phyloP scores from a whole-genome alignment of 345 rosid species.

The Salix purpurea region DNA sequence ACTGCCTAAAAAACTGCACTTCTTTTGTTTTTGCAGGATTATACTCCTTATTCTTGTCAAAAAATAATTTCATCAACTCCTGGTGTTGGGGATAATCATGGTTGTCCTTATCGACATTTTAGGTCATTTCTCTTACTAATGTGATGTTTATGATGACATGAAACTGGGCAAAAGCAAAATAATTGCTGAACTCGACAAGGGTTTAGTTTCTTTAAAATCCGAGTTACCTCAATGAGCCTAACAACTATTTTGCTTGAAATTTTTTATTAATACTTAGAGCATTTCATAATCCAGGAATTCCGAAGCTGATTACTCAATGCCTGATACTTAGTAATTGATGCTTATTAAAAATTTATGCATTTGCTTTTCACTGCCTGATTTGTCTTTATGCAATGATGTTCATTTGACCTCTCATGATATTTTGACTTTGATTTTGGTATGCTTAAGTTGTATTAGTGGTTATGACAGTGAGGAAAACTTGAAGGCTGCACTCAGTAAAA shows the following conservation, averaged over 20 bases:
- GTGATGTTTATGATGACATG: not conserved
- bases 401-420: not conserved
- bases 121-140: slow-evolving; percentile 42
- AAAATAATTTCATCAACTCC: slow-evolving; percentile 74
- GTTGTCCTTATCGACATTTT: slow-evolving; percentile 94
- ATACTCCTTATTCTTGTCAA: slow-evolving; percentile 91
- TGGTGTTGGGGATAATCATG: slow-evolving; percentile 84
- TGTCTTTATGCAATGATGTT: not conserved
- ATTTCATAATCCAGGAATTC: no score
- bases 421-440: not conserved
- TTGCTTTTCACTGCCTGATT: no score
- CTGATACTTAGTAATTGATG: no score
- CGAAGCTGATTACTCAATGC: no score
- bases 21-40: slow-evolving; percentile 55
- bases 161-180: not conserved
- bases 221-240: no score
- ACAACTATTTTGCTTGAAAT: no score
- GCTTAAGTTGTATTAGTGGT: not conserved
- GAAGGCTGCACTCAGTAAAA: slow-evolving; percentile 72
- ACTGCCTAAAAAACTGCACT: not conserved
- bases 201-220: no score
- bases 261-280: no score
- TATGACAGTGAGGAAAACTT: slow-evolving; percentile 71
- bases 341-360: no score
- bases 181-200: not conserved